Conservation (phyloP, 352 stramenopile genomes). For the Globisporangium iwayamae region DNA sequence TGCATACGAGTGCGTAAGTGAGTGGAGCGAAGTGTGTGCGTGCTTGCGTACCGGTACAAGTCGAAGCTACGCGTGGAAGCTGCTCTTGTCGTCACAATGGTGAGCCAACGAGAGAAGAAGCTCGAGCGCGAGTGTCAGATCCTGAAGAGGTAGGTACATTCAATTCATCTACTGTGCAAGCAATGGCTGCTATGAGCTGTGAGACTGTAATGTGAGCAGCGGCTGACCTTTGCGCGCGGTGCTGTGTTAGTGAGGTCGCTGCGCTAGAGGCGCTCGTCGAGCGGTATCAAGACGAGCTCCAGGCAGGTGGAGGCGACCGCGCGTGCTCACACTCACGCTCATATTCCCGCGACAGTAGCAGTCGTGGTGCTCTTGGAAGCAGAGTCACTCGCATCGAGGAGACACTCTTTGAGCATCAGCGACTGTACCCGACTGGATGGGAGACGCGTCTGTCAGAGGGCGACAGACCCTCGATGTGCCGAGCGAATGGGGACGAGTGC, state of each 20-base stretch:
- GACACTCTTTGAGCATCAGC: constrained; percentile 57
- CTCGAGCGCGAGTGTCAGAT: constrained; percentile 32
- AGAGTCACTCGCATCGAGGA: constrained; percentile 32
- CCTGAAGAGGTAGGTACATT: constrained; percentile 27
- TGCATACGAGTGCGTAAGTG: neutral
- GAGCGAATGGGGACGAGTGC: constrained; percentile 26
- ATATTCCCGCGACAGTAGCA: constrained; percentile 3
- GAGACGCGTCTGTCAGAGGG: constrained; percentile 12
- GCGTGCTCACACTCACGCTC: neutral
- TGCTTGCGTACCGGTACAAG: no score
- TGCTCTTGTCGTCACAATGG: neutral
- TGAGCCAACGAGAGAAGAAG: constrained; percentile 25
- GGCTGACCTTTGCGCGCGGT: neutral
- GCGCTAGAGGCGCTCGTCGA: constrained; percentile 58
- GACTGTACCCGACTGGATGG: constrained; percentile 31
- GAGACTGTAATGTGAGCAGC: neutral
- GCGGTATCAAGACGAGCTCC: constrained; percentile 58
- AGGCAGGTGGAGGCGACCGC: neutral
- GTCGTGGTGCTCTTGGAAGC: neutral
- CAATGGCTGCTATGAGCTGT: neutral
- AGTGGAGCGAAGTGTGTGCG: neutral
- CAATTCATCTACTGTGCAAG: neutral
- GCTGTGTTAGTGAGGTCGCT: constrained; percentile 37
- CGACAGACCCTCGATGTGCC: constrained; percentile 24
- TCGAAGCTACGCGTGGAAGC: no score